phyloP scores from a whole-genome alignment of 495 filamentous ascomycete genomes.

The Hyaloscypha variabilis region DNA sequence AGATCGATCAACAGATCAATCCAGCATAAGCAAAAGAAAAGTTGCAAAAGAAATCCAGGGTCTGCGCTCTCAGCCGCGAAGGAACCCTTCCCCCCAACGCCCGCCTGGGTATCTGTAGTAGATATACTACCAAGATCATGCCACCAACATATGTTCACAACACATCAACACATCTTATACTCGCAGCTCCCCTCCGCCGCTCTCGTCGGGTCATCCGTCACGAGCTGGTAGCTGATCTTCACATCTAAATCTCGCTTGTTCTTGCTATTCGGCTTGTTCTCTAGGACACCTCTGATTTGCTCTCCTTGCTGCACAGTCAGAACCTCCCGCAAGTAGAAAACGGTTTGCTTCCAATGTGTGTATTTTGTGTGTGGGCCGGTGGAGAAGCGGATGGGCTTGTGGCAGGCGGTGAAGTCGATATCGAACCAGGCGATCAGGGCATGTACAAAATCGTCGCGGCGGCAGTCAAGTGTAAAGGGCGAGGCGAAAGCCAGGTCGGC shows the following conservation, averaged over 20 bases:
- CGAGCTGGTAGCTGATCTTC: conserved; percentile 77
- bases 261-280: conserved; percentile 87
- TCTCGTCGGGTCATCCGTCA: conserved; percentile 71
- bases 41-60: conserved; percentile 22
- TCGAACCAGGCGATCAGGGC: conserved; percentile 98
- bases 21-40: neutral
- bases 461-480: conserved; percentile 67
- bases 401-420: conserved; percentile 95
- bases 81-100: conserved; percentile 19
- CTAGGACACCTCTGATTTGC: conserved; percentile 67
- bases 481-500: conserved; percentile 68
- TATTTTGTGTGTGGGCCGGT: conserved; percentile 90
- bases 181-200: conserved; percentile 68
- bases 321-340: conserved; percentile 85
- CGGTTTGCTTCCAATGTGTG: conserved; percentile 95
- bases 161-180: conserved; percentile 82
- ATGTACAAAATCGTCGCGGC: conserved; percentile 89
- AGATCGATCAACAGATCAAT: no score
- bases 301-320: conserved; percentile 83
- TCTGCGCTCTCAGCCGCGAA: conserved; percentile 37
- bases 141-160: neutral
- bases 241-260: conserved; percentile 96
- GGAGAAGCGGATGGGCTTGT: conserved; percentile 81
- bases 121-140: neutral
- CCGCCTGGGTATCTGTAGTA: neutral